Base-by-base conservation (phyloP, 2,329 filamentous ascomycete genomes). In the Sclerotinia spermophila region DNA sequence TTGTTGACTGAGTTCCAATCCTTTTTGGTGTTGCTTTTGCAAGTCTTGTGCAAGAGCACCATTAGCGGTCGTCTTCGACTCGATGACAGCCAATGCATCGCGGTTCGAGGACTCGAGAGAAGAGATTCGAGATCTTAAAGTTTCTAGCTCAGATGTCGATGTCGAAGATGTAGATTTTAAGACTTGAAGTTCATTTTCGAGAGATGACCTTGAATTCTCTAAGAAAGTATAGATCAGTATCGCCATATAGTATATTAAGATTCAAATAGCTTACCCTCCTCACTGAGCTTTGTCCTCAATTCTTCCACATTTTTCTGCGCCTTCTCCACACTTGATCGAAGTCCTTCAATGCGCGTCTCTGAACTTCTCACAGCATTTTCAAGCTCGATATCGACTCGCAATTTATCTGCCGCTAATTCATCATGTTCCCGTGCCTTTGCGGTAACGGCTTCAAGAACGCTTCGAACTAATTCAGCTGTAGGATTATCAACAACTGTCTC, bases 31-130 rank as follows among this genome's bases (percentile, higher is more conserved):
- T 77, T 97, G 93, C 67, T 91, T 88, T 55, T 94, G 90, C 30
- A 99, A 86, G 77, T 99, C 96, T 71, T 94, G 90, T 6, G 93
- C 90, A 3, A 99, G 86, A 72, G 90, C 90, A 75, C 97, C 92
- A 79, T 97, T 93, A 51, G 94, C 92, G 15, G 89, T 89, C 69
- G 92, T 93, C 81, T 97, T 97, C 27, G 93, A 91, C 78, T 98
- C 95, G 73, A 98, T 90, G 45, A 97, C 89, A 56, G 92, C 90
- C 6, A 98, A 83, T 21, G 94, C 95, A 74, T 97, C 95, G 73
- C 96, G 91, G 79, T 97, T 98, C 10, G 95, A 96, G 0, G 92
- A 90, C 81, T 99, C 94, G 3, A 99, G 88, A 0, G 93, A 92
- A 64, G 90, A 84, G 77, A 99, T 93, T 76, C 95, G 94, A 71